Base-by-base conservation (phyloP, 225 moss, liverwort and hornwort species). In the Anthoceros angustus region DNA sequence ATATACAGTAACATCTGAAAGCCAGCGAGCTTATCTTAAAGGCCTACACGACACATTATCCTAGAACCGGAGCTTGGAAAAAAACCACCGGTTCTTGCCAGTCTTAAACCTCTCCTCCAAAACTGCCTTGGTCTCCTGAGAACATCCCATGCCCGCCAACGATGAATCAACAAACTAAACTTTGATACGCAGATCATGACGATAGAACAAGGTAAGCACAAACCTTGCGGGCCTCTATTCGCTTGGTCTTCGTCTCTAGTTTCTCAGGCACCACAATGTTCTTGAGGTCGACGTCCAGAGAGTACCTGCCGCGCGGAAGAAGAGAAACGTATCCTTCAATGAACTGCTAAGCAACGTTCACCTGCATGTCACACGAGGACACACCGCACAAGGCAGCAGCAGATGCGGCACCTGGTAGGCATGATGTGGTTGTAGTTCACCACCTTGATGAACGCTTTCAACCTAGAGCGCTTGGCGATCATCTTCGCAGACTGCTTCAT, bases 401-500 rank as follows among this genome's bases (percentile, higher is more conserved):
- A 32, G 32, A 32, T 32, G 32, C 32, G 32, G 6, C 70, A 89
- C 86, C 88, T 84, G 46, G 86, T 89, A 21, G 88, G 88, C 88
- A 89, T 89, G 61, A 89, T 84, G 70, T 86, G 88, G 71, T 89
- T 86, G 76, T 84, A 86, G 78, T 86, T 86, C 3, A 89, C 83
- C 49, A 86, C 83, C 77, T 88, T 89, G 39, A 82, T 80, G 67
- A 86, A 86, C 32, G 80, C 80, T 81, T 89, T 89, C 80, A 86
- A 69, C 20, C 84, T 82, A 41, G 86, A 90, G 70, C 84, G 77
- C 83, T 85, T 90, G 0, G 84, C 84, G 64, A 89, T 86, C 15
- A 1, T 55, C 55, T 55, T 55, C n/a, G 55, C 55, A 23, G 55
- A 55, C 23, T n/a, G n/a, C n/a, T n/a, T n/a, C n/a, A n/a, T n/a